Percentiles rank a stretch among this genome's conserved stretches.
Conservation (phyloP, 768 basidiomycete genomes). For the Russula sp. region DNA sequence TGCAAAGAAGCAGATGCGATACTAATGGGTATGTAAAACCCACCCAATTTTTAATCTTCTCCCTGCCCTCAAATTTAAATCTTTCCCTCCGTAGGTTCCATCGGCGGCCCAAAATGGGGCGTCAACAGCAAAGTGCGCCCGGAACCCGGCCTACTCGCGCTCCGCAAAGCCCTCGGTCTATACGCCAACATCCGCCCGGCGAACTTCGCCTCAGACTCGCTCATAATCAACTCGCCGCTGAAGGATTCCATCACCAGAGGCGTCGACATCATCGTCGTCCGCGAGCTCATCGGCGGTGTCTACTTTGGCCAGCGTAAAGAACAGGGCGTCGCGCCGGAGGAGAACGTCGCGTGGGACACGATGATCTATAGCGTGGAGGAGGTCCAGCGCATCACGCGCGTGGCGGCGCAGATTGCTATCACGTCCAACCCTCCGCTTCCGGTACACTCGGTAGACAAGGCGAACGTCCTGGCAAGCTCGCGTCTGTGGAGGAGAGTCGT, state of each 20-base stretch:
- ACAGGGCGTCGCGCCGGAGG: slow-evolving; percentile 61
- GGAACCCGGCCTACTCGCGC: slow-evolving; percentile 81
- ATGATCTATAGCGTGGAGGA: slow-evolving; percentile 91
- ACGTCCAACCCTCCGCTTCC: slow-evolving; percentile 77
- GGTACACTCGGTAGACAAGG: slow-evolving; percentile 96
- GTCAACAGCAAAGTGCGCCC: slow-evolving; percentile 85
- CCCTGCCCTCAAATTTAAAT: background rate
- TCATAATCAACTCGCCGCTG: slow-evolving; percentile 85
- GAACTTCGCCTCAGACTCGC: slow-evolving; percentile 88
- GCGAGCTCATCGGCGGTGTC: slow-evolving; percentile 93
- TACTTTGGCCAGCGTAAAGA: slow-evolving; percentile 96
- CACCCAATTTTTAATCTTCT: no score
- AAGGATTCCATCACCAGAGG: slow-evolving; percentile 79
- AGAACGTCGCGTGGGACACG: slow-evolving; percentile 81
- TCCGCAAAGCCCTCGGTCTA: slow-evolving; percentile 90
- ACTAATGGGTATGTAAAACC: slow-evolving; percentile 68
- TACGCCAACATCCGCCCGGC: slow-evolving; percentile 99
- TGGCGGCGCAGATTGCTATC: slow-evolving; percentile 90
- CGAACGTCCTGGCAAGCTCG: slow-evolving; percentile 94
- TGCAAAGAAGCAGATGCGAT: slow-evolving; percentile 95
- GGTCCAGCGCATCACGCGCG: slow-evolving; percentile 91
- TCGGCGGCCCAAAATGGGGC: slow-evolving; percentile 99
- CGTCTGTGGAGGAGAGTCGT: slow-evolving; percentile 94
- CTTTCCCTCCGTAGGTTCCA: slow-evolving; percentile 59
- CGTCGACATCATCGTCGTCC: slow-evolving; percentile 88